A percentile compares a stretch with the other conserved stretches of the same genome.
These are phyloP conservation scores for Exophiala aquamarina DNA, from an alignment of 2,329 filamentous ascomycete genomes.

Conservation along the genomic window DNA sequence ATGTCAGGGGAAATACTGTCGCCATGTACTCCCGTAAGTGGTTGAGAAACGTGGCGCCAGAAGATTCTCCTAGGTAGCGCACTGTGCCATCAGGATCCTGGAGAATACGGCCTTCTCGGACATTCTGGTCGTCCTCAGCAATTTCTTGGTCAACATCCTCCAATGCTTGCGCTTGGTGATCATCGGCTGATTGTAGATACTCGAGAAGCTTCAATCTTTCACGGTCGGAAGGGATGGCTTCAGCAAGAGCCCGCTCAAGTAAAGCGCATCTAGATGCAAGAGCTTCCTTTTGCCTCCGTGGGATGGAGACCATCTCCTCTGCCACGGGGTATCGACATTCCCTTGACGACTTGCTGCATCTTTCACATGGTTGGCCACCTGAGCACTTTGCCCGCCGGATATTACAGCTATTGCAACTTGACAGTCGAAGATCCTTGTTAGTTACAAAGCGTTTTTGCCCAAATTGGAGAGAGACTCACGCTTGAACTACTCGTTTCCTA, in stretches of 20 bases:
- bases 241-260: slow-evolving; percentile 36
- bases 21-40: slow-evolving; percentile 50
- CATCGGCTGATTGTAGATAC: slow-evolving; percentile 3
- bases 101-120: slow-evolving; percentile 40
- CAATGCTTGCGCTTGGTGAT: slow-evolving; percentile 3
- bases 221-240: slow-evolving; percentile 13
- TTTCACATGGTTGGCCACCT: slow-evolving; percentile 49
- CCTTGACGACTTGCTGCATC: slow-evolving; percentile 45
- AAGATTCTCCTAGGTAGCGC: slow-evolving; percentile 52
- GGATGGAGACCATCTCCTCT: slow-evolving; percentile 46
- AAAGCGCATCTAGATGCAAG: slow-evolving; percentile 40
- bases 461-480: slow-evolving; percentile 5
- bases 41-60: slow-evolving; percentile 52
- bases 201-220: slow-evolving; percentile 16
- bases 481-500: slow-evolving; percentile 15
- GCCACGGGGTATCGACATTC: slow-evolving; percentile 51
- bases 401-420: slow-evolving; percentile 56
- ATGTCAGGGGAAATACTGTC: slow-evolving; percentile 39
- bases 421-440: neutral
- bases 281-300: slow-evolving; percentile 43
- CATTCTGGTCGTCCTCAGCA: slow-evolving; percentile 27
- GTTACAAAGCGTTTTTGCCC: neutral
- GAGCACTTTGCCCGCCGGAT: slow-evolving; percentile 55
- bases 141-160: slow-evolving; percentile 7
- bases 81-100: slow-evolving; percentile 46